A percentile compares a stretch with the other conserved stretches of the same genome.
Evolutionary conservation across 2,329 filamentous ascomycete species (phyloP).

Genomic region (Monosporascus sp.): DNA sequence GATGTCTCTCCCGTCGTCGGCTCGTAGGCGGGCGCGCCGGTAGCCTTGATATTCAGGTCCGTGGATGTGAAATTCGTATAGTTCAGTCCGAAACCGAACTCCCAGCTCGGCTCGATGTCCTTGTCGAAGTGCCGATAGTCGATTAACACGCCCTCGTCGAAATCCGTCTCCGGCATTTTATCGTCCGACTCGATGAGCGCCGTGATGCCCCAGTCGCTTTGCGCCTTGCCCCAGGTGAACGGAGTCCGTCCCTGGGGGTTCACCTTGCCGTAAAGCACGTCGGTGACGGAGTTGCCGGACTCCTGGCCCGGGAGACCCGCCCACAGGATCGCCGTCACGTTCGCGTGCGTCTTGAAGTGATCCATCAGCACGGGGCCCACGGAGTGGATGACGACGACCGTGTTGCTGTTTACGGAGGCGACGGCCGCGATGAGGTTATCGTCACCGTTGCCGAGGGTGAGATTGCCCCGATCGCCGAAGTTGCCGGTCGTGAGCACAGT

Average conservation of each 20-base stretch:
- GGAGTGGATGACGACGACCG: constrained; percentile 85
- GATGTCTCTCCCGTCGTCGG: constrained; percentile 57
- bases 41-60: constrained; percentile 51
- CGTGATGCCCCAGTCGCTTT: constrained; percentile 61
- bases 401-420: constrained; percentile 72
- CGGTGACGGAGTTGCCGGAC: constrained; percentile 70
- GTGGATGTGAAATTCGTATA: constrained; percentile 76
- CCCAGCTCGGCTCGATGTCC: constrained; percentile 64
- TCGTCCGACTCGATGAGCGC: constrained; percentile 61
- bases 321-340: constrained; percentile 78
- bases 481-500: constrained; percentile 80
- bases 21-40: constrained; percentile 43
- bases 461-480: constrained; percentile 81
- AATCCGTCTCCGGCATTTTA: constrained; percentile 64
- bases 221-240: constrained; percentile 70
- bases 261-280: constrained; percentile 73
- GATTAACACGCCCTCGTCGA: constrained; percentile 73
- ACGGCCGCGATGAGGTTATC: constrained; percentile 77
- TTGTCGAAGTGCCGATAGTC: constrained; percentile 76
- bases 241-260: constrained; percentile 72
- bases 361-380: constrained; percentile 73
- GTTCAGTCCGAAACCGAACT: constrained; percentile 76
- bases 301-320: constrained; percentile 78
- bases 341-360: constrained; percentile 64
- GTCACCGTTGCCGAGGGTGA: constrained; percentile 81